These are phyloP conservation scores for Edaphochlamys debaryana DNA, from an alignment of 139 green algal species.

Conservation along the genomic window DNA sequence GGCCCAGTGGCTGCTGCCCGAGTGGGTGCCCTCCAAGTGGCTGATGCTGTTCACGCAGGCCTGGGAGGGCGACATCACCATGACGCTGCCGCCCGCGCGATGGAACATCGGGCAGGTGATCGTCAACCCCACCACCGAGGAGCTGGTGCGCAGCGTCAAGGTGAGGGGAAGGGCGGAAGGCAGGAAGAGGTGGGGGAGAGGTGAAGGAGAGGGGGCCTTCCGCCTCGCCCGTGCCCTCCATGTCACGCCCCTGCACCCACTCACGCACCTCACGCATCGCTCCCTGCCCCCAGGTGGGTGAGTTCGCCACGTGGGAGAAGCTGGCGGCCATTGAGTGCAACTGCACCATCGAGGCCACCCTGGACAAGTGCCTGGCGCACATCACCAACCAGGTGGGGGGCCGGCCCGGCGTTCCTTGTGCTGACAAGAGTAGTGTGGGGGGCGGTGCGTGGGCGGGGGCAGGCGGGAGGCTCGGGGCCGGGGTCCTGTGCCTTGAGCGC, in stretches of 20 bases:
- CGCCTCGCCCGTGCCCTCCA: too few relatives aligned
- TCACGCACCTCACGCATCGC: too few relatives aligned
- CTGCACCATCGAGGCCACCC: conserved; percentile 88
- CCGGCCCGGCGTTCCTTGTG: too few relatives aligned
- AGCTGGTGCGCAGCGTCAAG: conserved; percentile 60
- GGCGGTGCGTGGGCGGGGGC: background rate
- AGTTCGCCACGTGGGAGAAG: conserved; percentile 88
- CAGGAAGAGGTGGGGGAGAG: too few relatives aligned
- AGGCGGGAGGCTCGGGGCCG: conserved; percentile 35
- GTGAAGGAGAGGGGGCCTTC: too few relatives aligned
- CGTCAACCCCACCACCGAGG: conserved; percentile 75
- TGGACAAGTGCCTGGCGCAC: conserved; percentile 85
- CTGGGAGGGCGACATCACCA: conserved; percentile 95
- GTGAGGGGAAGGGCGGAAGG: conserved; percentile 17
- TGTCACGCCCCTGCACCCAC: too few relatives aligned
- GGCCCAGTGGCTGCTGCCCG: conserved; percentile 78
- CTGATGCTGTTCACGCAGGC: conserved; percentile 85
- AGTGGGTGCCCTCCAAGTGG: conserved; percentile 71
- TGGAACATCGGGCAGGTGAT: conserved; percentile 81
- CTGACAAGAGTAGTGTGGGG: conserved; percentile 9
- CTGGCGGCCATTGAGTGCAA: conserved; percentile 91
- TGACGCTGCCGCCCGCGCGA: conserved; percentile 79
- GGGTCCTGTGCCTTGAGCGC: background rate
- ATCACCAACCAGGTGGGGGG: conserved; percentile 58
- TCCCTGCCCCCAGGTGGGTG: conserved; percentile 69